Percentiles rank a stretch among this genome's conserved stretches.
Evolutionary conservation across 768 basidiomycete species (phyloP).

Genomic region (Russula sp.): DNA sequence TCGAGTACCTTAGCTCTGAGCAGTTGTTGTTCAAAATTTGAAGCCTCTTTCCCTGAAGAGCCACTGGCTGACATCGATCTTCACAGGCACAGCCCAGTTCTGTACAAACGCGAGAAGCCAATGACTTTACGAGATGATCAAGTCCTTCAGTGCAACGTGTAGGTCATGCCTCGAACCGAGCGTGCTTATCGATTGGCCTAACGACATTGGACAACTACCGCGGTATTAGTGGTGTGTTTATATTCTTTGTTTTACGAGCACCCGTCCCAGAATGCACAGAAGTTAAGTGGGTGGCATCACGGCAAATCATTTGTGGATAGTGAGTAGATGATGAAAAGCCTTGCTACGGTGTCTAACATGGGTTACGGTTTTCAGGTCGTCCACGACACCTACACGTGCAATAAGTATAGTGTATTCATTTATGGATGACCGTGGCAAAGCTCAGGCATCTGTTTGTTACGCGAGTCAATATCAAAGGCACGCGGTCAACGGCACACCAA

Average conservation of each 20-base stretch:
- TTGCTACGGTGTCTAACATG: not conserved
- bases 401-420: not conserved
- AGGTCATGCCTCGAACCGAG: constrained; percentile 11
- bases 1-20: not conserved
- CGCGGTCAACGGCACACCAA: constrained; percentile 26
- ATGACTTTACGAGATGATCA: constrained; percentile 7
- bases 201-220: constrained; percentile 13
- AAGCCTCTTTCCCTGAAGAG: not conserved
- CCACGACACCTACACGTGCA: constrained; percentile 3
- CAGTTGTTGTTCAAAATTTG: not conserved
- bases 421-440: not conserved
- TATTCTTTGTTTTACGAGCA: constrained; percentile 10
- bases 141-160: constrained; percentile 22
- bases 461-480: constrained; percentile 12
- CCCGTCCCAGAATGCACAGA: constrained; percentile 3
- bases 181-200: constrained; percentile 25
- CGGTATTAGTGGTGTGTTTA: constrained; percentile 10
- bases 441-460: constrained; percentile 33
- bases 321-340: not conserved
- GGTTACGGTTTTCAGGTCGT: not conserved
- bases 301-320: constrained; percentile 6
- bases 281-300: not conserved
- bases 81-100: not conserved
- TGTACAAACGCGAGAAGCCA: constrained; percentile 2
- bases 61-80: constrained; percentile 7